A percentile compares a stretch with the other conserved stretches of the same genome.
Conservation (phyloP, 768 basidiomycete genomes). For the Piloderma croceum region DNA sequence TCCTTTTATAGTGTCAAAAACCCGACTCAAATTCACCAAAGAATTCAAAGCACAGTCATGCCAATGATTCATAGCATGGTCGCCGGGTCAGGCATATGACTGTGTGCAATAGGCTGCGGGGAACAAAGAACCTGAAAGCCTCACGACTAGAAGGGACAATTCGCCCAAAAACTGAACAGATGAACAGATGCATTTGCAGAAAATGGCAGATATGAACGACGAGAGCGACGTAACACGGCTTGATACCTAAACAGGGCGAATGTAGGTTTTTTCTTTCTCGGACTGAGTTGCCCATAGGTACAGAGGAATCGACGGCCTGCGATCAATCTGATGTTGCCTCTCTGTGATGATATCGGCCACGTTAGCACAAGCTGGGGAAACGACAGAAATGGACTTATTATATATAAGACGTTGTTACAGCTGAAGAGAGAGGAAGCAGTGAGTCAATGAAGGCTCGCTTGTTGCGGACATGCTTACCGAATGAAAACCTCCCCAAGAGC, state of each 20-base stretch:
- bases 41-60: too few species aligned
- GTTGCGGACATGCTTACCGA: slow-evolving; percentile 55
- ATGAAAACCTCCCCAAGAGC: slow-evolving; percentile 99
- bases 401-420: slow-evolving; percentile 95
- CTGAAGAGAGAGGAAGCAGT: slow-evolving; percentile 31
- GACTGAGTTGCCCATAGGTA: too few species aligned
- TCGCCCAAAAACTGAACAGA: too few species aligned
- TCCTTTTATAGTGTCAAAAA: slow-evolving; percentile 5
- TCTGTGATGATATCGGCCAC: slow-evolving; percentile 47
- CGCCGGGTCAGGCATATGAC: too few species aligned
- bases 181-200: too few species aligned
- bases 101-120: too few species aligned
- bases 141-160: too few species aligned
- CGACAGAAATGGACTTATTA: slow-evolving; percentile 57
- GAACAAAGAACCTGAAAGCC: too few species aligned
- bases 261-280: slow-evolving; percentile 1
- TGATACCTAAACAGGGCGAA: not conserved
- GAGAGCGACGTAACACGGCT: not conserved
- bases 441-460: not conserved
- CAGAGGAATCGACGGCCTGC: slow-evolving; percentile 1
- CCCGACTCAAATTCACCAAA: slow-evolving; percentile 2
- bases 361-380: slow-evolving; percentile 1
- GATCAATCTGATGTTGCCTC: slow-evolving; percentile 58
- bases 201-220: too few species aligned
- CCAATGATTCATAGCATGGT: too few species aligned